Conservation (phyloP, 2,329 filamentous ascomycete genomes). For the Aspergillus tamarii region DNA sequence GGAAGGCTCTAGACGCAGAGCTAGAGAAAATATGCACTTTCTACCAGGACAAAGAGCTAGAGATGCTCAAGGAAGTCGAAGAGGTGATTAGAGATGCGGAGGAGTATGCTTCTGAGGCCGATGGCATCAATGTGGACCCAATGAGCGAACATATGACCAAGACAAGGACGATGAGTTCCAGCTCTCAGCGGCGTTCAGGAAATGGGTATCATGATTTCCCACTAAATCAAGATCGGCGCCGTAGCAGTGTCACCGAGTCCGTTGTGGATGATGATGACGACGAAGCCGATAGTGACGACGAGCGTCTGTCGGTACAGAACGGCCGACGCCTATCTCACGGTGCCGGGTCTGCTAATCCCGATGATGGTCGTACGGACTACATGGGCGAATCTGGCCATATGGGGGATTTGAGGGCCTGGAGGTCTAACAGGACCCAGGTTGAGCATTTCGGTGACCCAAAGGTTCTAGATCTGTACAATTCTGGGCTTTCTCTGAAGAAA, state of each 20-base stretch:
- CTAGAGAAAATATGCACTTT: slow-evolving; percentile 93
- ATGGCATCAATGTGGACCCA: slow-evolving; percentile 47
- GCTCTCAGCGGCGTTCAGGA: slow-evolving; percentile 46
- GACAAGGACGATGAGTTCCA: slow-evolving; percentile 44
- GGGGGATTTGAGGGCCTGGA: slow-evolving; percentile 23
- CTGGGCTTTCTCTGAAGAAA: slow-evolving; percentile 88
- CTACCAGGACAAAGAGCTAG: slow-evolving; percentile 84
- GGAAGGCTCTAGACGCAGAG: slow-evolving; percentile 79
- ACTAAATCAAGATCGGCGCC: slow-evolving; percentile 49
- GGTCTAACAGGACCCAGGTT: slow-evolving; percentile 50
- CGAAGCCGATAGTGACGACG: slow-evolving; percentile 60
- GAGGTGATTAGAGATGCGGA: slow-evolving; percentile 75
- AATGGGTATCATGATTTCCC: slow-evolving; percentile 59
- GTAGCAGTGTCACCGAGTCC: slow-evolving; percentile 49
- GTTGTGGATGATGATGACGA: slow-evolving; percentile 58
- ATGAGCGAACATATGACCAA: slow-evolving; percentile 47
- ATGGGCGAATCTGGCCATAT: slow-evolving; percentile 40
- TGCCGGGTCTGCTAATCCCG: slow-evolving; percentile 30
- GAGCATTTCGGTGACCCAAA: slow-evolving; percentile 78
- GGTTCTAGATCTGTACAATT: slow-evolving; percentile 69
- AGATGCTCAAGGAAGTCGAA: slow-evolving; percentile 80
- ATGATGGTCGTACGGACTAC: slow-evolving; percentile 35
- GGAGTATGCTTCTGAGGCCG: slow-evolving; percentile 64
- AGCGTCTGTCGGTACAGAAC: slow-evolving; percentile 43
- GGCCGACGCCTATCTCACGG: slow-evolving; percentile 28